Conservation (phyloP, 2,329 filamentous ascomycete species). For the Phoma sp. region DNA sequence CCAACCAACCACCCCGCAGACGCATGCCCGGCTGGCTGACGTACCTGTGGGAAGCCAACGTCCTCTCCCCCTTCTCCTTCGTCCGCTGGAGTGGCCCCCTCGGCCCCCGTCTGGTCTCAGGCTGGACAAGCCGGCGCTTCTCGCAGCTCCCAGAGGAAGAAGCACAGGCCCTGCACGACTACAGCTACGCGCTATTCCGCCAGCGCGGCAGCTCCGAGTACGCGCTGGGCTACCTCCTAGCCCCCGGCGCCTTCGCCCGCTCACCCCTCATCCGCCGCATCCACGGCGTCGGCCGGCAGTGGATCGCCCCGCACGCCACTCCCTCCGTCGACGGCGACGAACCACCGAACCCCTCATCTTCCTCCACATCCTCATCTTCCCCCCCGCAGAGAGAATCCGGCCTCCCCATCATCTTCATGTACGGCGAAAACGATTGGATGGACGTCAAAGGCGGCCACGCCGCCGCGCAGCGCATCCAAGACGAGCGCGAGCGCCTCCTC, state of each 20-base stretch:
- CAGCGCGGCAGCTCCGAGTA: constrained; percentile 94
- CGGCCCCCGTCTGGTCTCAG: constrained; percentile 88
- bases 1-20: constrained; percentile 58
- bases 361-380: not conserved
- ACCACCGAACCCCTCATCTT: constrained; percentile 12
- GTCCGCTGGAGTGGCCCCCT: constrained; percentile 88
- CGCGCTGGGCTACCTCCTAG: constrained; percentile 87
- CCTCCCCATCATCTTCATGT: constrained; percentile 88
- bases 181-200: constrained; percentile 92
- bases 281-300: constrained; percentile 81
- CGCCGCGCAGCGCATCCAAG: constrained; percentile 78
- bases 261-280: constrained; percentile 87
- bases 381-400: constrained; percentile 61
- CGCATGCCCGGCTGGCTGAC: constrained; percentile 84
- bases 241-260: constrained; percentile 90
- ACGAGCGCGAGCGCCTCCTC: constrained; percentile 67
- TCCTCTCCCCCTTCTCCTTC: constrained; percentile 87
- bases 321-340: constrained; percentile 36
- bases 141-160: constrained; percentile 83
- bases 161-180: constrained; percentile 85
- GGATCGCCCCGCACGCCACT: constrained; percentile 41
- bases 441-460: constrained; percentile 85
- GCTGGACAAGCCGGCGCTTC: constrained; percentile 93
- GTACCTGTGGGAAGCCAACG: constrained; percentile 94
- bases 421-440: constrained; percentile 99